Evolutionary conservation across 2,329 filamentous ascomycete species (phyloP).

Genomic region (Westerdykella aurantiaca): DNA sequence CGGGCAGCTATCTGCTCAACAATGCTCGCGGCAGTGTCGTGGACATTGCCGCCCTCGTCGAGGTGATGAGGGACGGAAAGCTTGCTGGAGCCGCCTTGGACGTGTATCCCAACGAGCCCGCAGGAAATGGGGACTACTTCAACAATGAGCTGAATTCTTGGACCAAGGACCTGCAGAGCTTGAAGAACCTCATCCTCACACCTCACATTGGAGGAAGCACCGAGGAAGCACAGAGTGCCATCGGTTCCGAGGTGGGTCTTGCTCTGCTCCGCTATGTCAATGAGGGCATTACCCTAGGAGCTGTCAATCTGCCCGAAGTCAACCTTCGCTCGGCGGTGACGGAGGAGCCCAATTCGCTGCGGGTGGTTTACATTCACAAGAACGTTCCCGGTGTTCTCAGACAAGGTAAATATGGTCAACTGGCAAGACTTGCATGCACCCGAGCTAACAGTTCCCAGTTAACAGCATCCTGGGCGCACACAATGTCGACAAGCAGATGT

Average conservation of each 20-base stretch:
- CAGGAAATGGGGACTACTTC: conserved; percentile 93
- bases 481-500: conserved; percentile 99
- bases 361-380: conserved; percentile 93
- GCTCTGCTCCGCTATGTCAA: conserved; percentile 93
- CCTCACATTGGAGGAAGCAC: conserved; percentile 97
- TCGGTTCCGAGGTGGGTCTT: conserved; percentile 86
- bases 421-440: too few relatives aligned
- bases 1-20: conserved; percentile 90
- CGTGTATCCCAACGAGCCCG: conserved; percentile 91
- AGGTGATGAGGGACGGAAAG: conserved; percentile 78
- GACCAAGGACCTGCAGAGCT: conserved; percentile 73
- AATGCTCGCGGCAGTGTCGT: conserved; percentile 90
- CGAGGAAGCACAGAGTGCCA: conserved; percentile 93
- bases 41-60: conserved; percentile 85
- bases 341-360: conserved; percentile 82
- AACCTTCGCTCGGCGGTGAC: conserved; percentile 81
- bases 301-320: conserved; percentile 96
- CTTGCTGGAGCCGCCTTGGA: conserved; percentile 92
- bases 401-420: conserved; percentile 50
- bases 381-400: conserved; percentile 94
- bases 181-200: conserved; percentile 91
- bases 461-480: conserved; percentile 92
- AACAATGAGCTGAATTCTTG: conserved; percentile 74
- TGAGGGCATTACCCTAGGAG: conserved; percentile 82
- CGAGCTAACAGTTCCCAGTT: conserved; percentile 46